Percentiles rank a stretch among this genome's conserved stretches.
phyloP scores from a whole-genome alignment of 2,329 filamentous ascomycete species.

The Aspergillus fumigatiaffinis region DNA sequence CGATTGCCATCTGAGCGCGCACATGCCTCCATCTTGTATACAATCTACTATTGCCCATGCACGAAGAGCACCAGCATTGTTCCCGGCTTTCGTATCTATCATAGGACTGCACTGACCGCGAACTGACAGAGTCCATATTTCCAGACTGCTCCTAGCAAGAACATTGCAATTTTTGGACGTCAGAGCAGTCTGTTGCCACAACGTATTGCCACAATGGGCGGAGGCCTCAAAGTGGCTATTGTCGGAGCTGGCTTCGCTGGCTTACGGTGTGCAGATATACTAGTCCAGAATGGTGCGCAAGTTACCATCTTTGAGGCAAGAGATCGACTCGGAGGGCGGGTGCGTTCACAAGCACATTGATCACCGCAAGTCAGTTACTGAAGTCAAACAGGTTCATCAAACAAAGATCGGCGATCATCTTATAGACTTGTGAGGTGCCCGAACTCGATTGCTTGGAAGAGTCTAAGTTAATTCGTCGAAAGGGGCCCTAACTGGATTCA shows the following conservation, averaged over 20 bases:
- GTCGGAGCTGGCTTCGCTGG: slow-evolving; percentile 60
- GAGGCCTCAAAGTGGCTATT: slow-evolving; percentile 51
- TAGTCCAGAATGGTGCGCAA: slow-evolving; percentile 51
- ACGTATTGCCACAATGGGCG: slow-evolving; percentile 25
- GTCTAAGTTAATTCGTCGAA: slow-evolving; percentile 11
- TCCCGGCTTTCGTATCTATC: not conserved
- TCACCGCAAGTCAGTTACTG: slow-evolving; percentile 2
- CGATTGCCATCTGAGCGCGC: no score
- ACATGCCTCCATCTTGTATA: not conserved
- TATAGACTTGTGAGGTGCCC: slow-evolving; percentile 53
- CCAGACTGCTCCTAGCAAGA: not conserved
- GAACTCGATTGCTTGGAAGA: not conserved
- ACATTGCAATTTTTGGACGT: not conserved
- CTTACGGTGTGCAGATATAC: slow-evolving; percentile 55
- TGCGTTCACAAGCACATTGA: slow-evolving; percentile 26
- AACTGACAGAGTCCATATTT: not conserved
- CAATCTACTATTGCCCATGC: not conserved
- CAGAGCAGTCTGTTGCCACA: not conserved
- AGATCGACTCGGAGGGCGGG: slow-evolving; percentile 56
- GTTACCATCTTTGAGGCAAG: slow-evolving; percentile 61
- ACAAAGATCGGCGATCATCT: slow-evolving; percentile 45
- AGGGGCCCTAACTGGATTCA: slow-evolving; percentile 65
- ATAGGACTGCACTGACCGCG: not conserved
- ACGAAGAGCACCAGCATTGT: not conserved
- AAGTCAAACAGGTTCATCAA: slow-evolving; percentile 46